Evolutionary conservation across 371 early-diverging fungal species (phyloP).

Genomic region (Zychaea mexicana): DNA sequence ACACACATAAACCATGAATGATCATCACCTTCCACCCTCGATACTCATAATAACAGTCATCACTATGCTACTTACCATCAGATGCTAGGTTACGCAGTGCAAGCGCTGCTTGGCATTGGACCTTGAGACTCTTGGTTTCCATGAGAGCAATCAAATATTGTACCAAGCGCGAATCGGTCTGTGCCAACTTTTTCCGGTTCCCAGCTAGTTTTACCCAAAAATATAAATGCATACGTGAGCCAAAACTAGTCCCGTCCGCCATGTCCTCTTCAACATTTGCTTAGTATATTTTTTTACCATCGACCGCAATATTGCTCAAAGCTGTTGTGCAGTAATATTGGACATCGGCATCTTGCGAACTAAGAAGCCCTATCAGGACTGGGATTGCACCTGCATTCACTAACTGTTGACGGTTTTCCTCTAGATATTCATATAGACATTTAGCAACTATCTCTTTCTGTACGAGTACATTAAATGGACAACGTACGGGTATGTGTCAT

Average conservation of each 20-base stretch:
- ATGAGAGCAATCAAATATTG: slow-evolving; percentile 79
- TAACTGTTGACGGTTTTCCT: slow-evolving; percentile 84
- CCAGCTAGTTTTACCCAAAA: slow-evolving; percentile 37
- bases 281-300: slow-evolving; percentile 46
- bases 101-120: slow-evolving; percentile 90
- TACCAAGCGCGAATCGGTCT: slow-evolving; percentile 77
- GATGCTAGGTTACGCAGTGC: slow-evolving; percentile 91
- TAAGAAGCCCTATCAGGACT: slow-evolving; percentile 78
- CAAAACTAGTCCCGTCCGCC: neutral
- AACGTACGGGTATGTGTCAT: slow-evolving; percentile 86
- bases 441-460: neutral
- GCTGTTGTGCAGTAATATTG: slow-evolving; percentile 93
- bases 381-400: slow-evolving; percentile 88
- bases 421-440: slow-evolving; percentile 23
- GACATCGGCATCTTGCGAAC: slow-evolving; percentile 83
- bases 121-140: slow-evolving; percentile 79
- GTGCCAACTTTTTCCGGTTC: slow-evolving; percentile 76
- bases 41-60: no score
- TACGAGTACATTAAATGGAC: neutral
- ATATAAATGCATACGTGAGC: neutral
- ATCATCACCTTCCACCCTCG: neutral
- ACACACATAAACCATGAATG: neutral
- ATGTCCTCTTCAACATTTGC: neutral
- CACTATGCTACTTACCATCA: slow-evolving; percentile 51
- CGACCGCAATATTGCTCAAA: slow-evolving; percentile 92